Evolutionary conservation across 352 stramenopile genomes (phyloP), one percentile per base, ranked within the genome.

Genomic region (Globisporangium nagaii): DNA sequence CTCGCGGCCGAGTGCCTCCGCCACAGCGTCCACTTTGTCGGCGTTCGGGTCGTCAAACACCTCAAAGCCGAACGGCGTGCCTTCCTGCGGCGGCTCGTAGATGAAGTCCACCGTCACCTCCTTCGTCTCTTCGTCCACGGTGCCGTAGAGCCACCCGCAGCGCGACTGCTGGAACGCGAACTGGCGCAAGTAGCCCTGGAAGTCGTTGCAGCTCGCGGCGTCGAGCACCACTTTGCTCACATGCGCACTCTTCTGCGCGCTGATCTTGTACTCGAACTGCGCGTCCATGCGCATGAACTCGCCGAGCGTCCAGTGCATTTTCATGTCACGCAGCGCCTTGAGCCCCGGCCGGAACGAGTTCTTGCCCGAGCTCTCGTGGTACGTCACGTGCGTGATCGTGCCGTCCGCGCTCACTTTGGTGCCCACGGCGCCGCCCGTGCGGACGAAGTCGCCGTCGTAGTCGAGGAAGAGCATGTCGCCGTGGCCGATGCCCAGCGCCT

Each of bases 241-340:
- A 22, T 96, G 83, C 19, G 86, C 76, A 31, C 78, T 72, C 65
- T 98, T 96, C 67, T 98, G 93, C 40, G 88, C 78, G 58, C 95
- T 93, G 52, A 99, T 93, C 73, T 98, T 98, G 78, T 98, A 99
- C 54, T 97, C 92, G 66, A 98, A 99, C 62, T 98, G 82, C 30
- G 93, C 82, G 68, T 99, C 96, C 90, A 99, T 97, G 48, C 87
- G 91, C 61, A 96, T 95, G 71, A 99, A 99, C 75, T 99, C 96
- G 44, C 82, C 80, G 10, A 99, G 70, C 32, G 96, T 98, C 96
- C 96, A 99, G 60, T 97, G 77, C 95, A 98, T 99, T 76, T 99
- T 99, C 85, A 99, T 99, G 66, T 98, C 93, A 2, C 96, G 78
- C 43, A 99, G 70, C 30, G 96, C 73, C 66, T 98, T 90, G 74